Base-by-base conservation (phyloP, 306 rosid species). In the Luffa acutangula region DNA sequence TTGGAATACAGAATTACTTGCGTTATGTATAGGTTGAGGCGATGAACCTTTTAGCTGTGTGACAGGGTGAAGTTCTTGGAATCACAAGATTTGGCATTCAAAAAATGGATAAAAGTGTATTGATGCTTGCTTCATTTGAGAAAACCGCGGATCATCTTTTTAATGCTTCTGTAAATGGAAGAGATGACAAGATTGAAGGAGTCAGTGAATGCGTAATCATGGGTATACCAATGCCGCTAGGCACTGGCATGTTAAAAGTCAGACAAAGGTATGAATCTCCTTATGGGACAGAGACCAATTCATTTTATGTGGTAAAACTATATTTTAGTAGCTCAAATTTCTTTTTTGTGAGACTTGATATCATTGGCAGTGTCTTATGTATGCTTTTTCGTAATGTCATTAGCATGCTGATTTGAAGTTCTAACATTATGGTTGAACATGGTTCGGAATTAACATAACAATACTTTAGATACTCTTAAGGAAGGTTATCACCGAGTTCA, bases 41-140 rank as follows among this genome's bases (percentile, higher is more conserved):
- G 21, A 42, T 10, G 15, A 77, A 39, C 46, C 0, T 18, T n/a
- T 49, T 0, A 2, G 54, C 52, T 53, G 60, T 73, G 60, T 81
- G 75, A 81, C 82, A 94, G 98, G 98, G 98, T 77, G 87, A 84
- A 81, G 88, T 91, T 86, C 95, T 89, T 21, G 98, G 98, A 69
- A 92, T 92, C 82, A 94, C 96, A n/a, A 92, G 98, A 89, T 87
- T 87, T 81, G 97, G 98, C 75, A 90, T 94, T 78, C 91, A 88
- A 76, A 91, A 92, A 85, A 94, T 94, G 98, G 98, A 88, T 74
- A 92, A 89, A 85, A 89, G 98, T 82, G 88, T 90, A 7, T 59
- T 94, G 78, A 94, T 94, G 98, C 87, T 94, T 6, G 98, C 98
- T 56, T 94, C 98, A 20, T 94, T 94, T 77, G 98, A 94, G 91